A percentile compares a stretch with the other conserved stretches of the same genome.
Evolutionary conservation across 1,139 yeast genomes (phyloP).

Genomic region (Yamadazyma songkhlaensis): DNA sequence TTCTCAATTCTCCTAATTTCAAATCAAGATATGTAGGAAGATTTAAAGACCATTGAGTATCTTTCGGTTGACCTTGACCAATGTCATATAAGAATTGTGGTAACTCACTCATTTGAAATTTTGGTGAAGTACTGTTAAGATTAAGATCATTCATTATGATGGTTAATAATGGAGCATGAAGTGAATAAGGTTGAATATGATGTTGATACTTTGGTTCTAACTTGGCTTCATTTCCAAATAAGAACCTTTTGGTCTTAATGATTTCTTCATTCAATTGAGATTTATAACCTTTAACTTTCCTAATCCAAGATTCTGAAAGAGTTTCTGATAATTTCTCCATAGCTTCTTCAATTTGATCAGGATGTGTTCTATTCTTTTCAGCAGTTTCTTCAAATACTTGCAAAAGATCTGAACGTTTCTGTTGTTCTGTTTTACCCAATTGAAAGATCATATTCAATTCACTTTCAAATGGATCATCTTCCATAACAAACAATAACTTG

Average conservation of each 20-base stretch:
- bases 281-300: conserved; percentile 50
- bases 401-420: conserved; percentile 57
- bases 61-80: conserved; percentile 82
- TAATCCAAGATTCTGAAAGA: conserved; percentile 39
- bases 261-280: conserved; percentile 44
- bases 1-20: conserved; percentile 47
- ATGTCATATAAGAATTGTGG: conserved; percentile 62
- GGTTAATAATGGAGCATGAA: conserved; percentile 63
- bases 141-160: conserved; percentile 57
- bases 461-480: conserved; percentile 87
- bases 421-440: conserved; percentile 71
- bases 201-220: conserved; percentile 49
- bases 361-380: conserved; percentile 3
- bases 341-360: conserved; percentile 10
- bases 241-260: conserved; percentile 46
- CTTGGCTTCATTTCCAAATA: conserved; percentile 43
- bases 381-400: conserved; percentile 45
- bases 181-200: conserved; percentile 55
- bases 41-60: conserved; percentile 63
- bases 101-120: conserved; percentile 50
- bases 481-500: conserved; percentile 49
- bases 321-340: conserved; percentile 15
- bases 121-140: conserved; percentile 52
- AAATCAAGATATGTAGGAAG: conserved; percentile 60
- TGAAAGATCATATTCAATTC: conserved; percentile 74